phyloP scores from a whole-genome alignment of 2,329 filamentous ascomycete genomes.

The Paracamarosporium sp. region DNA sequence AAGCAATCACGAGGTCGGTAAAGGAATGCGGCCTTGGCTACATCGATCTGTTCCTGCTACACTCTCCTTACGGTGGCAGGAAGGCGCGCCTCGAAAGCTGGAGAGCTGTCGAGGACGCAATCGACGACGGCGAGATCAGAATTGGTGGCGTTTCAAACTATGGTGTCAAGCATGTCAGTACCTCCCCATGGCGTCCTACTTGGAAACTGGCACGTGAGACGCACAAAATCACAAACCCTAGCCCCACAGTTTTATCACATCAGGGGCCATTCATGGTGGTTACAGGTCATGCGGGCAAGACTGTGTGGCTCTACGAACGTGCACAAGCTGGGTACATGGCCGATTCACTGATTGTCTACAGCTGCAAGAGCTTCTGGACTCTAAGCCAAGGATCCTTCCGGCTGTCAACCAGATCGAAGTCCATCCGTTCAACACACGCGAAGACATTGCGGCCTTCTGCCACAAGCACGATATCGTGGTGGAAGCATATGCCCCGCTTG shows the following conservation, averaged over 20 bases:
- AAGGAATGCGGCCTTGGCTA: conserved; percentile 73
- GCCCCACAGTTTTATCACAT: background rate
- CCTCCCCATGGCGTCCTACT: conserved; percentile 2
- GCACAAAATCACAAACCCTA: background rate
- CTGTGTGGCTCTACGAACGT: conserved; percentile 2
- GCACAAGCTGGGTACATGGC: conserved; percentile 3
- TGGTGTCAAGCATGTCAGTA: conserved; percentile 72
- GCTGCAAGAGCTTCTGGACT: conserved; percentile 72
- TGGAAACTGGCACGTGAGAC: background rate
- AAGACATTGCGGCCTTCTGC: conserved; percentile 70
- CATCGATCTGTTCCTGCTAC: conserved; percentile 80
- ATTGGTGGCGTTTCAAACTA: conserved; percentile 81
- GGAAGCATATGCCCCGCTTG: conserved; percentile 82
- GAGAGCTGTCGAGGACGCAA: conserved; percentile 78
- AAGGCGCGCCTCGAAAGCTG: conserved; percentile 73
- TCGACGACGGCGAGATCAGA: conserved; percentile 72
- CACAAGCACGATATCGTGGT: conserved; percentile 71
- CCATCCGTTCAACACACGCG: conserved; percentile 81
- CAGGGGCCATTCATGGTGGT: too few species aligned
- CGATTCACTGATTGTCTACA: conserved; percentile 36
- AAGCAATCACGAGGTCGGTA: conserved; percentile 70
- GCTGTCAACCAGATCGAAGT: conserved; percentile 81
- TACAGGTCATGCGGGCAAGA: background rate
- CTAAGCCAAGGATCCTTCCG: conserved; percentile 67
- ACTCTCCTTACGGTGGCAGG: conserved; percentile 78